These are phyloP conservation scores for Sinapis alba DNA, from an alignment of 441 rosid species.

Conservation along the genomic window DNA sequence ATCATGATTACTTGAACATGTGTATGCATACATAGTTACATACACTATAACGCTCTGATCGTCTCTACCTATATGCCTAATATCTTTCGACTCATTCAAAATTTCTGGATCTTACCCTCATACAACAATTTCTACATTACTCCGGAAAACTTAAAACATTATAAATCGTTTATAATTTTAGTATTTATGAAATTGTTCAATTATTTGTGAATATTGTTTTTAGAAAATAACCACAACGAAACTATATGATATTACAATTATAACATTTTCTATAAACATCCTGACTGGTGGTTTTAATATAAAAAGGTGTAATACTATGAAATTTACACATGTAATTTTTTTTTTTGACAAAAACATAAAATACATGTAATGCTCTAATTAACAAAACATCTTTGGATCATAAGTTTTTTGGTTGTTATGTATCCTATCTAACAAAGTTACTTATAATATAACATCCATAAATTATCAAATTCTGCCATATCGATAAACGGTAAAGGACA, in stretches of 20 bases:
- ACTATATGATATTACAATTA: not conserved
- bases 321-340: no score
- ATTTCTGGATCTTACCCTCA: not conserved
- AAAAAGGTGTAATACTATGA: not conserved
- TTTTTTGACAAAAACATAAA: no score
- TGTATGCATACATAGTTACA: not conserved
- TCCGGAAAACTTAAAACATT: not conserved
- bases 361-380: not conserved
- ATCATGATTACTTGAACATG: constrained; percentile 26
- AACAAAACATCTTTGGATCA: not conserved
- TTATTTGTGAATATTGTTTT: not conserved
- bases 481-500: not conserved
- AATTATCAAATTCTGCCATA: not conserved
- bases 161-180: not conserved
- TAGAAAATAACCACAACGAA: not conserved
- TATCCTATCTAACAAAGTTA: not conserved
- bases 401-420: not conserved
- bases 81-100: not conserved
- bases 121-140: not conserved
- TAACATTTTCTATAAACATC: not conserved
- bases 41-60: not conserved
- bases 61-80: not conserved
- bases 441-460: not conserved
- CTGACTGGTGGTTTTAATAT: not conserved
- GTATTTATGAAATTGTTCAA: not conserved